Conservation (phyloP, 345 rosid species). For the Psidium guajava region DNA sequence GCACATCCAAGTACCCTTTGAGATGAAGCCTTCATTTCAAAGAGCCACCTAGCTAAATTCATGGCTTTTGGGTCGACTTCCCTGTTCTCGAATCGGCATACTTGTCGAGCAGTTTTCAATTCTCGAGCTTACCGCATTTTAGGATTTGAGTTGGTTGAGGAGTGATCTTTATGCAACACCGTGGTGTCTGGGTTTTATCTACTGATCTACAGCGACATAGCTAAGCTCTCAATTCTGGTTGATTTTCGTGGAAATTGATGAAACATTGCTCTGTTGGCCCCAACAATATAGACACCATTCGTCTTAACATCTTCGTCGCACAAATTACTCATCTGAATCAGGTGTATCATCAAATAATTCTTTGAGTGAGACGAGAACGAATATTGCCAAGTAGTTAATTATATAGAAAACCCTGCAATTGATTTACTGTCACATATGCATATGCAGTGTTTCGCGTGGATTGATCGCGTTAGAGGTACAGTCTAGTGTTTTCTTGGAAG, state of each 20-base stretch:
- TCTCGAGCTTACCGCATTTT: neutral
- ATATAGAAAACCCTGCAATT: neutral
- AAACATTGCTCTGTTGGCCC: neutral
- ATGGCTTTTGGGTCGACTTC: neutral
- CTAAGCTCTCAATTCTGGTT: neutral
- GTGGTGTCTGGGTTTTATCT: fast-evolving
- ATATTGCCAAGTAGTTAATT: neutral
- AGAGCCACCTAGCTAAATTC: neutral
- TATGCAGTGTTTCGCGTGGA: neutral
- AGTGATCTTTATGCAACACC: neutral
- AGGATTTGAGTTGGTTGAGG: neutral
- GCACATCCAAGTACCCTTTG: neutral
- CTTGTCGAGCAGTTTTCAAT: neutral
- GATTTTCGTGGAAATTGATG: neutral
- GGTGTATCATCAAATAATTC: neutral
- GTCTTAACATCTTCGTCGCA: neutral
- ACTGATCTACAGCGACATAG: neutral
- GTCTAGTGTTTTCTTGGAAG: too few relatives aligned
- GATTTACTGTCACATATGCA: neutral
- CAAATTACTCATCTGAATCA: neutral
- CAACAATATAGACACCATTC: neutral
- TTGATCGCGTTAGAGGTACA: neutral
- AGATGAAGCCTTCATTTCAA: neutral
- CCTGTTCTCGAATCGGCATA: neutral
- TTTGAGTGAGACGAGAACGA: neutral